Percentiles rank a stretch among this genome's conserved stretches.
These are phyloP conservation scores for Sporisorium sorghi DNA, from an alignment of 1,284 basidiomycete species.

Conservation along the genomic window DNA sequence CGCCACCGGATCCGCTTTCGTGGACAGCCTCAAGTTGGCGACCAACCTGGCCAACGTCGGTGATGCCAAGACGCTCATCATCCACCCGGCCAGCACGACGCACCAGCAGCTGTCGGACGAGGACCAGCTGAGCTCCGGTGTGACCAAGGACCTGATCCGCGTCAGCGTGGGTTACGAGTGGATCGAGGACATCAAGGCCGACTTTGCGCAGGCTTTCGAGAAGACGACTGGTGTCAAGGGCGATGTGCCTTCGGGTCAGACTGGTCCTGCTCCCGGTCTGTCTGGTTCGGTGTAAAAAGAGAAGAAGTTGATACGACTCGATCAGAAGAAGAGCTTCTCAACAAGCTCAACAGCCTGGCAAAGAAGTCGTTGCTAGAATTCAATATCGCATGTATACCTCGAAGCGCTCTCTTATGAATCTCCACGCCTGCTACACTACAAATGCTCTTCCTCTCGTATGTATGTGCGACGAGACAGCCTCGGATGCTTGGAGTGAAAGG, in stretches of 20 bases:
- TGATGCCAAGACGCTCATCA: slow-evolving; percentile 67
- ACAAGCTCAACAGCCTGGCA: slow-evolving; percentile 9
- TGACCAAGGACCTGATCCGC: slow-evolving; percentile 83
- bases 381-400: slow-evolving; percentile 11
- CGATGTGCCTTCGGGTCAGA: slow-evolving; percentile 34
- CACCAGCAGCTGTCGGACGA: slow-evolving; percentile 80
- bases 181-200: slow-evolving; percentile 78
- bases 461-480: too few relatives aligned
- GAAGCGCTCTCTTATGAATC: not conserved
- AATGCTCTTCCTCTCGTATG: not conserved
- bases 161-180: slow-evolving; percentile 85
- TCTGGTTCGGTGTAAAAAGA: slow-evolving; percentile 49
- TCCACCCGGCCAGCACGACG: slow-evolving; percentile 83
- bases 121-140: slow-evolving; percentile 79
- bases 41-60: slow-evolving; percentile 66
- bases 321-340: slow-evolving; percentile 15
- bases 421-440: not conserved
- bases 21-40: slow-evolving; percentile 81
- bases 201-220: slow-evolving; percentile 78
- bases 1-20: slow-evolving; percentile 76
- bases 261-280: slow-evolving; percentile 54
- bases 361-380: not conserved
- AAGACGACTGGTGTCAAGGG: slow-evolving; percentile 51
- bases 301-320: too few relatives aligned
- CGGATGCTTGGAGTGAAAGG: too few relatives aligned